Evolutionary conservation across 2,329 filamentous ascomycete species (phyloP).

Genomic region (Fusarium clavum): DNA sequence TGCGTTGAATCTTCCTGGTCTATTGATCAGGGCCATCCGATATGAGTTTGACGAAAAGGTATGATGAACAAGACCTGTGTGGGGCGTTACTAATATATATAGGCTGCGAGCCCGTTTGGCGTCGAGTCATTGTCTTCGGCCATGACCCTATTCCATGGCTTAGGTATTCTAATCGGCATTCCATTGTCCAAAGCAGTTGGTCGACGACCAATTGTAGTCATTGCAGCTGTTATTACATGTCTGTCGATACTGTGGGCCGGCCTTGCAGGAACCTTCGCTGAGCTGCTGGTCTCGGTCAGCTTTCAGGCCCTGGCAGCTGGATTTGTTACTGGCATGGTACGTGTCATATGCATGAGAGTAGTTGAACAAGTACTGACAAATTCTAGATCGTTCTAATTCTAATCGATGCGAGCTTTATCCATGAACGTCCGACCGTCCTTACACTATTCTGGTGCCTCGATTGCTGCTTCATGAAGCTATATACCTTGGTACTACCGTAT

Average conservation of each 20-base stretch:
- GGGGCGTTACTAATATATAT: rapidly evolving
- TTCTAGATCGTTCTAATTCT: conserved; percentile 16
- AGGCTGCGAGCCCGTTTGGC: conserved; percentile 13
- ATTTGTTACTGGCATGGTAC: conserved; percentile 14
- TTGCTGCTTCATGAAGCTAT: conserved; percentile 15
- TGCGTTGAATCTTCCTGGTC: conserved; percentile 23
- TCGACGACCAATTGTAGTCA: conserved; percentile 21
- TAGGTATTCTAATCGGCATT: conserved; percentile 22
- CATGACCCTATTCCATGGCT: conserved; percentile 28
- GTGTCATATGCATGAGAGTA: neutral
- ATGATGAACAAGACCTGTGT: rapidly evolving
- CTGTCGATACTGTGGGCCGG: conserved; percentile 27
- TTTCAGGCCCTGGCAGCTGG: conserved; percentile 26
- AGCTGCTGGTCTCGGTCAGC: conserved; percentile 12
- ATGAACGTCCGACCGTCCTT: conserved; percentile 29
- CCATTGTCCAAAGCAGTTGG: conserved; percentile 32
- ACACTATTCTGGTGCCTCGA: conserved; percentile 28
- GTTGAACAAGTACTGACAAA: neutral
- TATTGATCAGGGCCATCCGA: neutral
- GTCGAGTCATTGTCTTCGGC: conserved; percentile 9
- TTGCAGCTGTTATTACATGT: neutral
- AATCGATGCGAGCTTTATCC: conserved; percentile 34
- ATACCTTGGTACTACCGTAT: conserved; percentile 2
- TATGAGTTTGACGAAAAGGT: conserved; percentile 20
- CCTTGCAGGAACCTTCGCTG: neutral